A percentile compares a stretch with the other conserved stretches of the same genome.
Evolutionary conservation across 495 filamentous ascomycete genomes (phyloP).

Genomic region (Aspergillus indologenus): DNA sequence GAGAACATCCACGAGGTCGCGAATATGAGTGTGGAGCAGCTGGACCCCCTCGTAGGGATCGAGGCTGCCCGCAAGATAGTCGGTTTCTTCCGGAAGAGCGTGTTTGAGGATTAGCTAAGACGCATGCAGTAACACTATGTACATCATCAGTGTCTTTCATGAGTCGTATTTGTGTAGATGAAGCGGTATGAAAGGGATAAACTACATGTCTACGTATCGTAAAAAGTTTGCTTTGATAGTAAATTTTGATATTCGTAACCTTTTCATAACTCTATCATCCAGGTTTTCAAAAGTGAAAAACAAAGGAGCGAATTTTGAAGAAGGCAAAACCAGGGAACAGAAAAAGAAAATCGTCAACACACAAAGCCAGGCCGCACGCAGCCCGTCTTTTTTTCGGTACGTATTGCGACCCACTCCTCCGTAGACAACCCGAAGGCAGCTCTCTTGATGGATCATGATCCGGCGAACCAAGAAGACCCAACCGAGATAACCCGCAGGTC

Average conservation of each 20-base stretch:
- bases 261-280: conserved; percentile 46
- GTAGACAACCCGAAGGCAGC: conserved; percentile 20
- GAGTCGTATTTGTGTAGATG: no score
- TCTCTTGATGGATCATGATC: conserved; percentile 20
- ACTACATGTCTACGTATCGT: no score
- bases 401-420: conserved; percentile 35
- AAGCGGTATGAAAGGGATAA: no score
- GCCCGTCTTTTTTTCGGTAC: conserved; percentile 31
- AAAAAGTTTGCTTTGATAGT: conserved; percentile 3
- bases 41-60: conserved; percentile 70
- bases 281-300: conserved; percentile 26
- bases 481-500: conserved; percentile 9
- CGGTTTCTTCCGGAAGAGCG: conserved; percentile 80
- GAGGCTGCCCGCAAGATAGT: conserved; percentile 77
- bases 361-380: conserved; percentile 31
- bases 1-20: conserved; percentile 79
- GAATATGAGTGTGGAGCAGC: conserved; percentile 75
- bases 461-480: conserved; percentile 11
- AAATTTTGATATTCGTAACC: conserved; percentile 39
- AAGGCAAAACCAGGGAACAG: conserved; percentile 40
- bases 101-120: conserved; percentile 56
- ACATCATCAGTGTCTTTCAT: no score
- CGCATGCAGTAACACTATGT: no score
- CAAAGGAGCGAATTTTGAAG: conserved; percentile 29
- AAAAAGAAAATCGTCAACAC: conserved; percentile 35